These are phyloP conservation scores for Nemania sp. DNA, from an alignment of 2,329 filamentous ascomycete genomes.

Conservation along the genomic window DNA sequence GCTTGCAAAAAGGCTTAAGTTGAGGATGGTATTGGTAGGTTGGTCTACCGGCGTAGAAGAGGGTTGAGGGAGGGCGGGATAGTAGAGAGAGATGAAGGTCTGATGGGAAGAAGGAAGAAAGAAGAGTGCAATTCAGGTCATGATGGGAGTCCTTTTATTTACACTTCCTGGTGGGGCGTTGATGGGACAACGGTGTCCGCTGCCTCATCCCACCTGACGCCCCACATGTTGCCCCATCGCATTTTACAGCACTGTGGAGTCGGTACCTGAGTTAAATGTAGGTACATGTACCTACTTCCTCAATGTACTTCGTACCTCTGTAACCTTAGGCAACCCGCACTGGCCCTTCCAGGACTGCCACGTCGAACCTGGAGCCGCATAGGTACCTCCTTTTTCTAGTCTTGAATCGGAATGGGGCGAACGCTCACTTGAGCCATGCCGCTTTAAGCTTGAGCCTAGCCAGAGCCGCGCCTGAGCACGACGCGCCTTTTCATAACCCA, in stretches of 20 bases:
- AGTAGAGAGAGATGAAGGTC: slow-evolving; percentile 25
- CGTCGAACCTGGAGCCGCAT: not conserved
- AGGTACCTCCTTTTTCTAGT: too few species aligned
- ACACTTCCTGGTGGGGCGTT: slow-evolving; percentile 36
- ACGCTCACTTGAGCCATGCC: too few species aligned
- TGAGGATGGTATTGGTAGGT: slow-evolving; percentile 31
- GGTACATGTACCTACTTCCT: too few species aligned
- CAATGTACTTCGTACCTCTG: too few species aligned
- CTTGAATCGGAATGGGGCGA: too few species aligned
- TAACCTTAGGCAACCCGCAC: not conserved
- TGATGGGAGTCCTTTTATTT: slow-evolving; percentile 33
- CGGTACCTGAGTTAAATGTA: too few species aligned
- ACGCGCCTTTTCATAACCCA: too few species aligned
- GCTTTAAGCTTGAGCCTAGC: too few species aligned
- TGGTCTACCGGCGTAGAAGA: slow-evolving; percentile 23
- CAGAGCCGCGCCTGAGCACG: too few species aligned
- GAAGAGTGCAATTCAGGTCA: slow-evolving; percentile 25
- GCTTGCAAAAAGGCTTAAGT: slow-evolving; percentile 38
- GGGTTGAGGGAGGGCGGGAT: slow-evolving; percentile 11
- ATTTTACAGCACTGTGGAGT: too few species aligned
- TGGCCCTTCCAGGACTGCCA: slow-evolving; percentile 1
- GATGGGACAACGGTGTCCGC: slow-evolving; percentile 21
- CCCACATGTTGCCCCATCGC: not conserved
- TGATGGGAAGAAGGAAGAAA: slow-evolving; percentile 33
- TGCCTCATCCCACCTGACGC: not conserved